A percentile compares a stretch with the other conserved stretches of the same genome.
Evolutionary conservation across 257 asterid species (phyloP).

Genomic region (Solanum habrochaites): DNA sequence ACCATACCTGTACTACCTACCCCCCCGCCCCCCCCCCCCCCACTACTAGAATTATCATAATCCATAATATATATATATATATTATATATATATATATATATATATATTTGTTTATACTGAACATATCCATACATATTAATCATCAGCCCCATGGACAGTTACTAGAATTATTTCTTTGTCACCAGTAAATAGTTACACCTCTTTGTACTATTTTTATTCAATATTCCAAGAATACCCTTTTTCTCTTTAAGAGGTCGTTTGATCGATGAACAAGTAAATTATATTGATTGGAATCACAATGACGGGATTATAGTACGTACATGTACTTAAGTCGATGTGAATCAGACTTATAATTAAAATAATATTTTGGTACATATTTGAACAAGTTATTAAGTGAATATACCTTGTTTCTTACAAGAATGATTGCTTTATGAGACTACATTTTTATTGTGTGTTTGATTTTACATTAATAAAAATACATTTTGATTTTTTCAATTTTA

Average conservation of each 20-base stretch:
- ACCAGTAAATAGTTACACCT: not conserved
- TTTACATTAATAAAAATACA: not conserved
- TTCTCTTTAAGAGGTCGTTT: not conserved
- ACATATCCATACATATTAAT: not conserved
- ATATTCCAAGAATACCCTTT: conserved; percentile 21
- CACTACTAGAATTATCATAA: not conserved
- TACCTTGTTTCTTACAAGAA: not conserved
- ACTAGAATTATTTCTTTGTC: not conserved
- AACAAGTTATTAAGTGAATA: not conserved
- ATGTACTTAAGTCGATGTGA: not conserved
- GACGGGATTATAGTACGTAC: not conserved
- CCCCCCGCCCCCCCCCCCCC: too few relatives aligned
- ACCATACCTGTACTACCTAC: too few relatives aligned
- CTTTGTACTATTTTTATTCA: conserved; percentile 8
- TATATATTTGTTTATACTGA: not conserved
- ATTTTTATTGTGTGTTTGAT: not conserved
- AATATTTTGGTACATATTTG: too few relatives aligned
- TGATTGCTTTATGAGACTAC: not conserved
- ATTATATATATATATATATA: not conserved
- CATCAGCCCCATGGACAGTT: not conserved
- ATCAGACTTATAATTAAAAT: not conserved
- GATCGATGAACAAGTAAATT: not conserved
- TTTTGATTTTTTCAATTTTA: not conserved
- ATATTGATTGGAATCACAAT: not conserved
- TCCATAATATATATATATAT: not conserved